Base-by-base conservation (phyloP, 805 yeast genomes). In the Metschnikowia baotianmanensis region DNA sequence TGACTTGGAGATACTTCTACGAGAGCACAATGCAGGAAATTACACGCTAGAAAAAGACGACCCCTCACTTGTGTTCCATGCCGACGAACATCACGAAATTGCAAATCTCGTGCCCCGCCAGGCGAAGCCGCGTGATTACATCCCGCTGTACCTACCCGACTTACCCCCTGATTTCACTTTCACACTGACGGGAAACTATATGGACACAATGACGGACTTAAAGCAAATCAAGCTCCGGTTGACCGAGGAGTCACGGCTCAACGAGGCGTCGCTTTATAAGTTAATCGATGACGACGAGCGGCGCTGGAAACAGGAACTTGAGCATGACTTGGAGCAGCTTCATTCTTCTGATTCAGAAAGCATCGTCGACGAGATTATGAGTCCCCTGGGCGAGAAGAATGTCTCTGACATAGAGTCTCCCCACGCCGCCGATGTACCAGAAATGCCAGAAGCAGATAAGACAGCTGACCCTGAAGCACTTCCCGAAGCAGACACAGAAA, bases 131-230 rank as follows among this genome's bases (percentile, higher is more conserved):
- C 70, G 72, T 1, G 56, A 59, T 5, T 77, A 78, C 44, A 72
- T 86, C 6, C 95, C 95, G 0, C 56, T 65, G 5, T 89, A 89
- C 82, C 65, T 91, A 51, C 99, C 99, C 0, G 79, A 80, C 10
- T 71, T 91, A 21, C 99, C 99, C 1, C 96, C 98, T 0, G 96
- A 88, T 54, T 95, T 90, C 61, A 91, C 98, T 0, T 91, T 84
- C 58, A 80, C 78, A 60, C 76, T 81, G 41, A 85, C 96, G 0
- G 84, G 96, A 0, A 72, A 74, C 47, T 89, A 69, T 57, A 72
- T 81, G 41, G 68, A 77, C 18, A 70, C 82, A 16, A 63, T 81
- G 12, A 76, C 81, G 1, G 91, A 87, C 54, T 86, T 90, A 45
- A 78, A 83, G 48, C 68, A 76, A 42, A 72, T 91, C 40, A 72